Evolutionary conservation across 495 filamentous ascomycete genomes (phyloP).

Genomic region (Collariella sp.): DNA sequence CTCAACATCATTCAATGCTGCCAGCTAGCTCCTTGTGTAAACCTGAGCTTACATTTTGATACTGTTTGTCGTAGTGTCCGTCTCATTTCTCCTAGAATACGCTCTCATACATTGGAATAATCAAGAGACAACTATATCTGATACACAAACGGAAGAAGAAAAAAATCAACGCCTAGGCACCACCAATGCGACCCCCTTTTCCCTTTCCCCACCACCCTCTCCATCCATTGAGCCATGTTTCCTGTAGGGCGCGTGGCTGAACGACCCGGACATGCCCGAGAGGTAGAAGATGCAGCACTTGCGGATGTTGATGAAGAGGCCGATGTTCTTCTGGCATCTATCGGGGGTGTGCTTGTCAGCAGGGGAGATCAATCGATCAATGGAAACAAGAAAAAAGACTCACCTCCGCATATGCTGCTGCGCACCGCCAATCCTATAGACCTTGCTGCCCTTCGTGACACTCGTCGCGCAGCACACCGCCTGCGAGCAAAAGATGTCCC

Average conservation of each 20-base stretch:
- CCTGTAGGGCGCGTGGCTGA: constrained; percentile 80
- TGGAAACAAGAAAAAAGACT: constrained; percentile 24
- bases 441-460: constrained; percentile 33
- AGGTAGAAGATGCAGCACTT: constrained; percentile 87
- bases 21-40: too few relatives aligned
- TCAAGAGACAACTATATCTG: background rate
- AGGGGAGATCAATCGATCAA: too few relatives aligned
- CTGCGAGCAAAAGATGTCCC: constrained; percentile 91
- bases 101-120: background rate
- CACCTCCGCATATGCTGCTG: constrained; percentile 85
- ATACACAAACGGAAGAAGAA: background rate
- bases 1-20: too few relatives aligned
- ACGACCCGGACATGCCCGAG: constrained; percentile 73
- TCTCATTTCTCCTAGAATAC: background rate
- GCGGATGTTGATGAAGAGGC: constrained; percentile 89
- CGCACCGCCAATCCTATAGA: constrained; percentile 59
- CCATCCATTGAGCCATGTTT: too few relatives aligned
- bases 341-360: constrained; percentile 3
- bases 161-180: background rate
- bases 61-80: too few relatives aligned
- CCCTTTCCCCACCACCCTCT: background rate
- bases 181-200: background rate
- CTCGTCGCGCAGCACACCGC: constrained; percentile 77
- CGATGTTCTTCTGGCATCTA: constrained; percentile 82
- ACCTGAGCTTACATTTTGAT: too few relatives aligned